Conservation (phyloP, 2,329 filamentous ascomycete species). For the Sclerotinia glacialis region DNA sequence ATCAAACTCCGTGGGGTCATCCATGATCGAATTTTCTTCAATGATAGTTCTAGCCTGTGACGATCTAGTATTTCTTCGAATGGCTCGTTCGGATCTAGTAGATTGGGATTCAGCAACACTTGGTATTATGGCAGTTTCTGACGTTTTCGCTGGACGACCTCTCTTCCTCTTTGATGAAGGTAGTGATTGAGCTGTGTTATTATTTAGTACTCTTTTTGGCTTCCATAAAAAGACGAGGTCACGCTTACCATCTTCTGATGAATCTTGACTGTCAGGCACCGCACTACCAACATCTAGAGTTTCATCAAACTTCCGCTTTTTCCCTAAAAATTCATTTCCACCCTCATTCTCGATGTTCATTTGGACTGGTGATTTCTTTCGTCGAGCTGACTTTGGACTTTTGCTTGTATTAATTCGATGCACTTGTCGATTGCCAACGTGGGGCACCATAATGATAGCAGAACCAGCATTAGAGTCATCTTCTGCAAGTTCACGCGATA, state of each 20-base stretch:
- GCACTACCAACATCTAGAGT: slow-evolving; percentile 23
- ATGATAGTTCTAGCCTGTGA: slow-evolving; percentile 21
- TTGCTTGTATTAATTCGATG: not conserved
- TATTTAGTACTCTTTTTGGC: not conserved
- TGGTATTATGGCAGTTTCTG: not conserved
- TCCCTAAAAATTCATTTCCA: slow-evolving; percentile 2
- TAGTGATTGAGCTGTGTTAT: not conserved
- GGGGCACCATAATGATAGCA: slow-evolving; percentile 32
- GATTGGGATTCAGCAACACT: not conserved
- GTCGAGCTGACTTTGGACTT: not conserved
- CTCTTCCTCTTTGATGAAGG: slow-evolving; percentile 26
- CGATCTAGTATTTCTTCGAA: not conserved
- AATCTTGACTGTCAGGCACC: slow-evolving; percentile 33
- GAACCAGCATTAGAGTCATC: slow-evolving; percentile 26
- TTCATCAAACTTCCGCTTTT: slow-evolving; percentile 31
- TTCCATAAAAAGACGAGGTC: not conserved
- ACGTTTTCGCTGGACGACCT: slow-evolving; percentile 21
- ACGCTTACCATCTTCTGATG: slow-evolving; percentile 20
- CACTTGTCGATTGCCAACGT: slow-evolving; percentile 13
- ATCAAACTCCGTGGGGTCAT: not conserved
- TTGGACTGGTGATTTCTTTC: not conserved
- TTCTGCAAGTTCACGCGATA: slow-evolving; percentile 9
- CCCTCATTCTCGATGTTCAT: not conserved
- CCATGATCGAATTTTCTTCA: slow-evolving; percentile 12
- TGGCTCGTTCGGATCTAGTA: not conserved